These are phyloP conservation scores for Saccharomycopsis sp. DNA, from an alignment of 805 yeast species.

Conservation along the genomic window DNA sequence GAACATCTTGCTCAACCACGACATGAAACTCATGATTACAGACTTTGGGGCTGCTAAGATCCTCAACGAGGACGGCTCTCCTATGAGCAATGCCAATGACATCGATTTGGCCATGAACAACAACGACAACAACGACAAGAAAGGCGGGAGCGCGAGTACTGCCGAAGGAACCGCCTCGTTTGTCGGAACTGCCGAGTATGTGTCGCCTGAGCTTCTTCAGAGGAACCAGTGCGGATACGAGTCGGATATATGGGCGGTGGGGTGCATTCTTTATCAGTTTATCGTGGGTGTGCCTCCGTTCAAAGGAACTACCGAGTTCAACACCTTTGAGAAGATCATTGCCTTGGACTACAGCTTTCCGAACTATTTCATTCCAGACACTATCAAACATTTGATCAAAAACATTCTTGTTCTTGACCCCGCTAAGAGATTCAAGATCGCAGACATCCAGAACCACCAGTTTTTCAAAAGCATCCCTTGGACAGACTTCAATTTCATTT, in stretches of 20 bases:
- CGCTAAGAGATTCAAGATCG: constrained; percentile 49
- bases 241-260: constrained; percentile 91
- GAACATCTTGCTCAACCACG: constrained; percentile 76
- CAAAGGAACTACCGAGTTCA: constrained; percentile 77
- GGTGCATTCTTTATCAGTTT: constrained; percentile 81
- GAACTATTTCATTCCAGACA: constrained; percentile 52
- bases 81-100: not conserved
- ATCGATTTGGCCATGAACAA: constrained; percentile 24
- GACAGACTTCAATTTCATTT: constrained; percentile 54
- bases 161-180: constrained; percentile 56
- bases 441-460: constrained; percentile 53
- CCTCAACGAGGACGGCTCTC: constrained; percentile 29
- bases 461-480: constrained; percentile 71
- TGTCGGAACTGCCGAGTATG: constrained; percentile 97
- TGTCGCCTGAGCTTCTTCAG: constrained; percentile 81
- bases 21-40: constrained; percentile 84
- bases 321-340: constrained; percentile 84
- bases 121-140: constrained; percentile 29
- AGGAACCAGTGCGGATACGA: constrained; percentile 76
- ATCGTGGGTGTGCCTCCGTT: constrained; percentile 84
- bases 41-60: constrained; percentile 98
- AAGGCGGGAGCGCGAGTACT: not conserved
- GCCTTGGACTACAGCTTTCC: constrained; percentile 68
- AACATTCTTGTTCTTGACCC: constrained; percentile 70
- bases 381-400: constrained; percentile 59